These are phyloP conservation scores for Lactarius indigo DNA, from an alignment of 768 basidiomycete species.

Conservation along the genomic window DNA sequence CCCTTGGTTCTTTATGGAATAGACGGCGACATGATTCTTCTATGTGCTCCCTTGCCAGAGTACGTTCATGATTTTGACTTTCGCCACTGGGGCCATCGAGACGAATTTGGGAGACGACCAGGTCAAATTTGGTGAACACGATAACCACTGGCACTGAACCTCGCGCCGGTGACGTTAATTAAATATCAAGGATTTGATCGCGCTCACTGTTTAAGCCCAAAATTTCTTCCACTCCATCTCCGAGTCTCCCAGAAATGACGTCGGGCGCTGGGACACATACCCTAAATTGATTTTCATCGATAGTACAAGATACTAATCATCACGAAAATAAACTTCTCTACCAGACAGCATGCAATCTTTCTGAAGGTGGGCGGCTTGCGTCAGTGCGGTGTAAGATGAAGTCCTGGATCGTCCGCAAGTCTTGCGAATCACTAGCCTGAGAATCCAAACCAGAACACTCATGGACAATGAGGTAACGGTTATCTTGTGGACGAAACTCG, in stretches of 20 bases:
- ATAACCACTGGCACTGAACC: slow-evolving; percentile 7
- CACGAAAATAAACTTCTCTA: not conserved
- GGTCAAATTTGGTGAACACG: slow-evolving; percentile 12
- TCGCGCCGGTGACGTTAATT: too few relatives aligned
- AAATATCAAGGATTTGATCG: not conserved
- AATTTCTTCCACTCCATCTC: not conserved
- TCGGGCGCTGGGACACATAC: not conserved
- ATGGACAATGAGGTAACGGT: slow-evolving; percentile 9
- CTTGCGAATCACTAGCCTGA: not conserved
- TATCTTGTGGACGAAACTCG: not conserved
- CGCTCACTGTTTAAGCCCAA: not conserved
- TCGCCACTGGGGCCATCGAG: not conserved
- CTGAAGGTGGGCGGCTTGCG: not conserved
- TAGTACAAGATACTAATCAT: not conserved
- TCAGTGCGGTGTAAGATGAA: not conserved
- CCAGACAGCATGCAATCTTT: slow-evolving; percentile 14
- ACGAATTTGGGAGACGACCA: not conserved
- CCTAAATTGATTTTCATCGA: not conserved
- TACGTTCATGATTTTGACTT: not conserved
- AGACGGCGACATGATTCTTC: not conserved
- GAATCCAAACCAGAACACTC: not conserved
- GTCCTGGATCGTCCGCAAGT: not conserved
- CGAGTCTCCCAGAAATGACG: not conserved
- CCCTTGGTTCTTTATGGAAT: not conserved
- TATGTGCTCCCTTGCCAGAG: not conserved